Evolutionary conservation across 495 filamentous ascomycete genomes (phyloP).

Genomic region (Neurospora sp.): DNA sequence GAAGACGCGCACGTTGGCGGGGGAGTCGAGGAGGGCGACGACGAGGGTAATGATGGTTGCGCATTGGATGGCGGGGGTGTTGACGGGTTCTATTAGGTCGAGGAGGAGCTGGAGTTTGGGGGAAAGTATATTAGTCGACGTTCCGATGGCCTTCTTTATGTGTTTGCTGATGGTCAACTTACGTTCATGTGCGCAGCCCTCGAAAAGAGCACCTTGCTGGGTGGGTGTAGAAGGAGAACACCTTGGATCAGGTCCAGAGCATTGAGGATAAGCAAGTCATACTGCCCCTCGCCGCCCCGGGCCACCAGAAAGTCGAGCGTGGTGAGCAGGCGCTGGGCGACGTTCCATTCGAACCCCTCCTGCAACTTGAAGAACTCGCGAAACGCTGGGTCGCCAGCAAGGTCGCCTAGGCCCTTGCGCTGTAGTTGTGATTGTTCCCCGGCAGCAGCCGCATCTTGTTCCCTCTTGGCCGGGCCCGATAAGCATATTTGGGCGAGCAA

Average conservation of each 20-base stretch:
- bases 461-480: slow-evolving; percentile 37
- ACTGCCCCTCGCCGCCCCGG: slow-evolving; percentile 66
- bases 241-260: slow-evolving; percentile 88
- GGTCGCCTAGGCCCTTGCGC: slow-evolving; percentile 53
- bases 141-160: not conserved
- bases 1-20: slow-evolving; percentile 80
- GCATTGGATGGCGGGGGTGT: slow-evolving; percentile 84
- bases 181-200: slow-evolving; percentile 93
- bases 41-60: slow-evolving; percentile 83
- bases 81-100: slow-evolving; percentile 88
- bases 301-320: slow-evolving; percentile 84
- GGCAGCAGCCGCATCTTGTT: slow-evolving; percentile 15
- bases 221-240: slow-evolving; percentile 82
- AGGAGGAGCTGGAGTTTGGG: slow-evolving; percentile 53
- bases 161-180: slow-evolving; percentile 10
- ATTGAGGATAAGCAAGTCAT: slow-evolving; percentile 80
- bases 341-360: slow-evolving; percentile 97
- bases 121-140: not conserved
- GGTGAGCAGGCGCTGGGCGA: slow-evolving; percentile 73
- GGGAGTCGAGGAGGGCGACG: slow-evolving; percentile 71
- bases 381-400: slow-evolving; percentile 81
- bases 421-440: slow-evolving; percentile 14
- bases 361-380: slow-evolving; percentile 94
- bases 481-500: slow-evolving; percentile 94
- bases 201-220: slow-evolving; percentile 76